These are phyloP conservation scores for Millerozyma miso DNA, from an alignment of 805 yeast species.

Conservation along the genomic window DNA sequence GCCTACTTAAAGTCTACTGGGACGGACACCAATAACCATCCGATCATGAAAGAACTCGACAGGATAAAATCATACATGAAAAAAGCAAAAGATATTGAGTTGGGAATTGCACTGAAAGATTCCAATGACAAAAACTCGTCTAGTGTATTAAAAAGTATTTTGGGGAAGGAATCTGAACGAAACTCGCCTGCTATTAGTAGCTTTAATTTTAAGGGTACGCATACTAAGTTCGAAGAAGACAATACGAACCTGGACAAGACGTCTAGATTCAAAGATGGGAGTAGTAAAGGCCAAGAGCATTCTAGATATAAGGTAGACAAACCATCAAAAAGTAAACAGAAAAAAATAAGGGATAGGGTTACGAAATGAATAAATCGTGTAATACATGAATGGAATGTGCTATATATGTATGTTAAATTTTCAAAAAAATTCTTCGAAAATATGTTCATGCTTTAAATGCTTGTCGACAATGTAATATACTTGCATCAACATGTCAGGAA, in stretches of 20 bases:
- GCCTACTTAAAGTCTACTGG: conserved; percentile 60
- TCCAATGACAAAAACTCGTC: conserved; percentile 36
- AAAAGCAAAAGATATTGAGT: conserved; percentile 42
- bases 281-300: neutral
- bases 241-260: conserved; percentile 5
- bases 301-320: neutral
- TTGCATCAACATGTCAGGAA: conserved; percentile 77
- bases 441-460: conserved; percentile 60
- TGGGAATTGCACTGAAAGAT: conserved; percentile 16
- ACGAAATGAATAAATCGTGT: neutral
- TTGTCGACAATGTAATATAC: conserved; percentile 60
- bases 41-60: conserved; percentile 61
- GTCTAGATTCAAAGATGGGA: neutral
- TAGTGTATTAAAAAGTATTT: conserved; percentile 42
- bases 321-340: conserved; percentile 4
- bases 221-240: conserved; percentile 30
- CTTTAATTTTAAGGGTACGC: conserved; percentile 34
- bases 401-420: conserved; percentile 1
- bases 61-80: conserved; percentile 68
- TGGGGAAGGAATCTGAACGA: conserved; percentile 28
- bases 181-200: conserved; percentile 36
- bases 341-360: neutral
- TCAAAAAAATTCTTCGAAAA: conserved; percentile 40
- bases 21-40: conserved; percentile 51
- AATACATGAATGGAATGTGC: conserved; percentile 3